phyloP scores from a whole-genome alignment of 1,284 basidiomycete species.

The Termitomyces sp. region DNA sequence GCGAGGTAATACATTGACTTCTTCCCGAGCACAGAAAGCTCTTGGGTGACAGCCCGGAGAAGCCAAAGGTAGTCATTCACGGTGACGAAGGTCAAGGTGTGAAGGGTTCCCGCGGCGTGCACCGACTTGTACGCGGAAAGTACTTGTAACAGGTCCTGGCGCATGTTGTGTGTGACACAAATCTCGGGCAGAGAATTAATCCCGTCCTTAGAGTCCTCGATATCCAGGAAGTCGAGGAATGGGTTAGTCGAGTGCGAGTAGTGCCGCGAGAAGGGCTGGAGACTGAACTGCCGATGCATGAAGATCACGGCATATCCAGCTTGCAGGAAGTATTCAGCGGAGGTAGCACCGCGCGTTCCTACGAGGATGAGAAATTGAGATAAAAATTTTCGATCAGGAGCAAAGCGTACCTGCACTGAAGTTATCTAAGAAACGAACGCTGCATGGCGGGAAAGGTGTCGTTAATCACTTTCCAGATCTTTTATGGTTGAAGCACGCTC shows the following conservation, averaged over 20 bases:
- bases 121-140: slow-evolving; percentile 81
- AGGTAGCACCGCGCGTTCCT: slow-evolving; percentile 96
- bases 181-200: slow-evolving; percentile 38
- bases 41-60: slow-evolving; percentile 75
- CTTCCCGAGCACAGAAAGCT: slow-evolving; percentile 63
- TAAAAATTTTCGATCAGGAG: background rate
- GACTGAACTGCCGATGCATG: slow-evolving; percentile 95
- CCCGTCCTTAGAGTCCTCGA: slow-evolving; percentile 38
- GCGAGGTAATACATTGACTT: slow-evolving; percentile 93
- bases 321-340: slow-evolving; percentile 94
- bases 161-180: slow-evolving; percentile 61
- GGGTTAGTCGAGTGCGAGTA: slow-evolving; percentile 98
- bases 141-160: slow-evolving; percentile 66
- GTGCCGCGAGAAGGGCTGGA: slow-evolving; percentile 94
- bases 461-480: slow-evolving; percentile 2
- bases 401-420: slow-evolving; percentile 83
- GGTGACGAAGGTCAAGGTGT: slow-evolving; percentile 89
- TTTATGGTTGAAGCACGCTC: slow-evolving; percentile 35
- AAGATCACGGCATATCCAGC: slow-evolving; percentile 97
- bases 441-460: slow-evolving; percentile 30
- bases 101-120: slow-evolving; percentile 67
- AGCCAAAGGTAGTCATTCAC: slow-evolving; percentile 97
- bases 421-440: slow-evolving; percentile 97
- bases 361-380: slow-evolving; percentile 3
- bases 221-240: slow-evolving; percentile 92